A percentile compares a stretch with the other conserved stretches of the same genome.
Evolutionary conservation across 2,329 filamentous ascomycete species (phyloP).

Genomic region (Paecilomyces dactylethromorphus): DNA sequence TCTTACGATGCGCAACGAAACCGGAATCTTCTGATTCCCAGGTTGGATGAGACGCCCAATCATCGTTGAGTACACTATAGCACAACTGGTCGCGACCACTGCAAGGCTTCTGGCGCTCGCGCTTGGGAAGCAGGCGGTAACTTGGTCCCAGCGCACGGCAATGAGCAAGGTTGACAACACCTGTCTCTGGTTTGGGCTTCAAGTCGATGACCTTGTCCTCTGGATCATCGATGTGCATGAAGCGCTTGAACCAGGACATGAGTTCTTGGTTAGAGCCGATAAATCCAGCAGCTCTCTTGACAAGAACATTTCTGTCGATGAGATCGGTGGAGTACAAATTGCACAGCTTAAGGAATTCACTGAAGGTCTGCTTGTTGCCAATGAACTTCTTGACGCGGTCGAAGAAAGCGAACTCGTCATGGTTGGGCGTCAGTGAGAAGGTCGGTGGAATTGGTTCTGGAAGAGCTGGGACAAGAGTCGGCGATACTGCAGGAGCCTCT

Average conservation of each 20-base stretch:
- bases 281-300: conserved; percentile 76
- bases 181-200: conserved; percentile 62
- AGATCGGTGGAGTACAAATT: conserved; percentile 92
- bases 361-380: conserved; percentile 84
- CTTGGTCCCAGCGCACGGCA: conserved; percentile 94
- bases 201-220: conserved; percentile 75
- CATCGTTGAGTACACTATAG: conserved; percentile 86
- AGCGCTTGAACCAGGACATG: conserved; percentile 80
- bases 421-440: conserved; percentile 63
- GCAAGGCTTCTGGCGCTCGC: conserved; percentile 85
- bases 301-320: conserved; percentile 75
- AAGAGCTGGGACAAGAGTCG: conserved; percentile 79
- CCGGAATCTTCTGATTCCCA: conserved; percentile 98
- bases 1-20: conserved; percentile 96
- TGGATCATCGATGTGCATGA: conserved; percentile 66
- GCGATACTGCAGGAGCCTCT: conserved; percentile 61
- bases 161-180: conserved; percentile 86
- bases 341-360: conserved; percentile 93
- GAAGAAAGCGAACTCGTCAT: conserved; percentile 88
- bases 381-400: conserved; percentile 96
- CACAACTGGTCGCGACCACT: conserved; percentile 94
- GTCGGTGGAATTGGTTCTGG: conserved; percentile 80
- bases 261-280: conserved; percentile 84
- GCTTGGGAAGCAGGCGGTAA: conserved; percentile 84
- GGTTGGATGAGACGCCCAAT: conserved; percentile 97